Evolutionary conservation across 2,329 filamentous ascomycete genomes (phyloP).

Genomic region (Fusarium tanahbumbuense): DNA sequence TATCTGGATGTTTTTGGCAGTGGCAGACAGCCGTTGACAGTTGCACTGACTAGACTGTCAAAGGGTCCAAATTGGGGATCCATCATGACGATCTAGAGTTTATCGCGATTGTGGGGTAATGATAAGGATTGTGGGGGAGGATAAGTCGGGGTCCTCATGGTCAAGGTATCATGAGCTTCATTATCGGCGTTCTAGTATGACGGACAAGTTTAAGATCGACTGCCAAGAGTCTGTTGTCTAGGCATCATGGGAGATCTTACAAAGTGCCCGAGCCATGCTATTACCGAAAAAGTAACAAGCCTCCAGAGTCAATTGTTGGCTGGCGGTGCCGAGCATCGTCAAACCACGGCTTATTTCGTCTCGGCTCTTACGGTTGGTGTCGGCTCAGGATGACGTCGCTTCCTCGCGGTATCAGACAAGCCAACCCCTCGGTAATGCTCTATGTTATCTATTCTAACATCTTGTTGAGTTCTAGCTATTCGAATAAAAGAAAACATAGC

Average conservation of each 20-base stretch:
- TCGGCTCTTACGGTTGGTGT: conserved; percentile 48
- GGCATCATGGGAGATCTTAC: background rate
- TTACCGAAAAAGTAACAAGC: background rate
- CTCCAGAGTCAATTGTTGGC: conserved; percentile 11
- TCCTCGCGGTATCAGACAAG: conserved; percentile 35
- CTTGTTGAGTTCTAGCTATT: conserved; percentile 10
- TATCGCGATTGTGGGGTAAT: conserved; percentile 40
- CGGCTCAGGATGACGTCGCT: conserved; percentile 50
- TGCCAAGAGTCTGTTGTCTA: background rate
- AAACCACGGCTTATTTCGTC: conserved; percentile 44
- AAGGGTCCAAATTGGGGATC: conserved; percentile 8
- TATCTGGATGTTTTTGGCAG: background rate
- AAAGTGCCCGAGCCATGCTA: background rate
- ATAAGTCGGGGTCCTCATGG: conserved; percentile 15
- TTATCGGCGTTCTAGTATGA: background rate
- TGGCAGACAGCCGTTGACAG: conserved; percentile 22
- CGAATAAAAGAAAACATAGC: conserved; percentile 21
- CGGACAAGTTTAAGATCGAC: background rate
- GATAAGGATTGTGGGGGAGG: conserved; percentile 40
- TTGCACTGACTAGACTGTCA: background rate
- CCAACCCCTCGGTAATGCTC: conserved; percentile 41
- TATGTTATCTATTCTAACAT: conserved; percentile 15
- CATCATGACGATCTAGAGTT: conserved; percentile 28
- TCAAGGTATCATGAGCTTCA: background rate
- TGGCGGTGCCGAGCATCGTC: conserved; percentile 41